phyloP scores from a whole-genome alignment of 805 yeast genomes.

The Zygosaccharomyces rouxii region DNA sequence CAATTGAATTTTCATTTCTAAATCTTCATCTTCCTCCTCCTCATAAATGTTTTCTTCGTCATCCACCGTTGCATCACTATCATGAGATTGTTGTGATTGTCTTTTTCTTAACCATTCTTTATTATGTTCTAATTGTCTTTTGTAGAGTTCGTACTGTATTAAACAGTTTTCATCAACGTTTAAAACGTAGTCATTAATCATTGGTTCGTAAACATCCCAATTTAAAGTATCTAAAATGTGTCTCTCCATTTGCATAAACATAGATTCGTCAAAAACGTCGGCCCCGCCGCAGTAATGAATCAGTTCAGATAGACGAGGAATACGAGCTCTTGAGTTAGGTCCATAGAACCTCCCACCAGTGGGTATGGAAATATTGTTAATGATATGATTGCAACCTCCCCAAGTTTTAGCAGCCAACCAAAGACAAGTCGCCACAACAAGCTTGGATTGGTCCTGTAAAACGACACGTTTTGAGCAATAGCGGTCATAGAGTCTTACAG shows the following conservation, averaged over 20 bases:
- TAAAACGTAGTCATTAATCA: conserved; percentile 45
- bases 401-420: conserved; percentile 90
- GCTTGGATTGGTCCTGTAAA: conserved; percentile 78
- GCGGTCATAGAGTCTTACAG: conserved; percentile 77
- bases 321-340: conserved; percentile 68
- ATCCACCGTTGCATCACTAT: conserved; percentile 29
- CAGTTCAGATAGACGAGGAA: conserved; percentile 70
- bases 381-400: conserved; percentile 68
- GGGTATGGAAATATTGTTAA: conserved; percentile 45
- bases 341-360: conserved; percentile 60
- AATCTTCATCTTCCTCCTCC: conserved; percentile 30
- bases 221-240: conserved; percentile 67
- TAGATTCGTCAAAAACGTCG: conserved; percentile 53
- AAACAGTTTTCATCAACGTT: conserved; percentile 43
- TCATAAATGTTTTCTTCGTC: conserved; percentile 17
- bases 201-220: conserved; percentile 69
- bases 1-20: conserved; percentile 35
- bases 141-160: conserved; percentile 36
- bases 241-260: conserved; percentile 72
- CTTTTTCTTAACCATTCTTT: conserved; percentile 23
- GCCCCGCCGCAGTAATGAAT: conserved; percentile 64
- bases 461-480: conserved; percentile 87
- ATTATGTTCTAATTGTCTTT: conserved; percentile 31
- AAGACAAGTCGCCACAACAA: conserved; percentile 84
- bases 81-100: conserved; percentile 23